Evolutionary conservation across 78 protist species (phyloP).

Genomic region (Emiliania huxleyi): DNA sequence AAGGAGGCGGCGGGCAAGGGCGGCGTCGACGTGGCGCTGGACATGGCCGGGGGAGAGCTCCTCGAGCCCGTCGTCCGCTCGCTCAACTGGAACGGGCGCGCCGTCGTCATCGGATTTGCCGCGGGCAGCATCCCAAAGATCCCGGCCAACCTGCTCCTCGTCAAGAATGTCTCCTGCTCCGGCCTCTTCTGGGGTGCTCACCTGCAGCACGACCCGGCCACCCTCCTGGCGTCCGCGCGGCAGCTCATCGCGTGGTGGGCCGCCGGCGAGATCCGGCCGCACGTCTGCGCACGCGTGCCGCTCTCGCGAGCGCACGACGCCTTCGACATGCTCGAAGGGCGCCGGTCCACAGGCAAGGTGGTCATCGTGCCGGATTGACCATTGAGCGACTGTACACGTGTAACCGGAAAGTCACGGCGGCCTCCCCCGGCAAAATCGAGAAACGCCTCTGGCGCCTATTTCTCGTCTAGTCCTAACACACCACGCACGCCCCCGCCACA

Average conservation of each 20-base stretch:
- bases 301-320: neutral
- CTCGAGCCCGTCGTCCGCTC: neutral
- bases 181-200: neutral
- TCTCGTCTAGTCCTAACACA: too few species aligned
- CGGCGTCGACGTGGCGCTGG: neutral
- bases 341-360: neutral
- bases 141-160: neutral
- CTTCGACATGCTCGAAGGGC: neutral
- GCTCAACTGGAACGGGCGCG: constrained; percentile 9
- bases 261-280: neutral
- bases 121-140: neutral
- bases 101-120: neutral
- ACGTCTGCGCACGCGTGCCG: neutral
- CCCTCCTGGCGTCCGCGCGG: neutral
- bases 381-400: too few species aligned
- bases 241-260: neutral
- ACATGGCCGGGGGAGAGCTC: neutral
- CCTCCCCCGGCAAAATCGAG: too few species aligned
- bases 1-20: neutral
- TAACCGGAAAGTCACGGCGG: too few species aligned
- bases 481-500: too few species aligned
- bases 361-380: neutral
- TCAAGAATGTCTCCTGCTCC: neutral
- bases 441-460: too few species aligned
- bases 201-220: neutral